These are phyloP conservation scores for Beta corolliflora DNA, from an alignment of 179 eudicot species.

Conservation along the genomic window DNA sequence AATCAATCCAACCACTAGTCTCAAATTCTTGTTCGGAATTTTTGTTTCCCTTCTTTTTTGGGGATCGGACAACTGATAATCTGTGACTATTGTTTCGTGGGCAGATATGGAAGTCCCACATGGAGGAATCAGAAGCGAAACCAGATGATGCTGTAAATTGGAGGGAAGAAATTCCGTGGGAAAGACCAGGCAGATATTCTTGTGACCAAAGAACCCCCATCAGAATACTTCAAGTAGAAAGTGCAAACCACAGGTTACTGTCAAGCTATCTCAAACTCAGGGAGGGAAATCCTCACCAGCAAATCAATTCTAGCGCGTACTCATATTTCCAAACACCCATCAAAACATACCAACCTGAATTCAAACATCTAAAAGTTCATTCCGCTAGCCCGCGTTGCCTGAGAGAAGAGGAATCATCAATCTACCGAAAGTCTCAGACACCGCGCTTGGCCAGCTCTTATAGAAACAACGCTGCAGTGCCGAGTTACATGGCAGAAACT, in stretches of 20 bases:
- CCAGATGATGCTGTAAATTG: constrained; percentile 16
- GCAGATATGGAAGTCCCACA: constrained; percentile 38
- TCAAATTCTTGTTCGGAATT: background rate
- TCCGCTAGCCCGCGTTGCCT: constrained; percentile 37
- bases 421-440: constrained; percentile 26
- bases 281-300: constrained; percentile 23
- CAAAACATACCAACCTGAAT: constrained; percentile 24
- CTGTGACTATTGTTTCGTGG: background rate
- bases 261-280: constrained; percentile 3
- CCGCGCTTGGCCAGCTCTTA: constrained; percentile 28
- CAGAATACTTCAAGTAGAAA: constrained; percentile 28
- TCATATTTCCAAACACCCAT: constrained; percentile 25
- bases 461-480: constrained; percentile 25
- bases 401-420: constrained; percentile 23
- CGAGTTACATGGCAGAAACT: constrained; percentile 46
- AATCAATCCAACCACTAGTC: constrained; percentile 9
- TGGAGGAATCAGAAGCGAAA: constrained; percentile 22
- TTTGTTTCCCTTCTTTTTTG: background rate
- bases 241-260: constrained; percentile 12
- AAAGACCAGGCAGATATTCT: constrained; percentile 39
- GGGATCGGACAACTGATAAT: background rate
- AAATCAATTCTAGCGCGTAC: constrained; percentile 9
- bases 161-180: constrained; percentile 27
- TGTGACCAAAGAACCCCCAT: constrained; percentile 37
- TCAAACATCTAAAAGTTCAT: constrained; percentile 26